Base-by-base conservation (phyloP, 768 basidiomycete species). In the Clitopilus passeckerianus region DNA sequence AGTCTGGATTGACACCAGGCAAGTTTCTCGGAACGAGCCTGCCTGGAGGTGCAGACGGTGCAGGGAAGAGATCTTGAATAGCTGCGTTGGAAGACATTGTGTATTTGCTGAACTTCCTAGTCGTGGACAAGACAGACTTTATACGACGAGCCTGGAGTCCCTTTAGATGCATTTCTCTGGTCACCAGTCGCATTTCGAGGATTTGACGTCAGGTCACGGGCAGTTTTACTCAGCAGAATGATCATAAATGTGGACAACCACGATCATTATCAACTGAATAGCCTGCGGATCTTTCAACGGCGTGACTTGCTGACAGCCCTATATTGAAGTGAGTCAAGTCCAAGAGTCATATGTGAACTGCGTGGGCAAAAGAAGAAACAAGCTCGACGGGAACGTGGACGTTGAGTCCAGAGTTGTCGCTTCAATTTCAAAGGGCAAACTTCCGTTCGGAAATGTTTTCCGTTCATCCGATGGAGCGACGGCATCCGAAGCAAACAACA, bases 1-100 rank as follows among this genome's bases (percentile, higher is more conserved):
- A 76, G 56, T 73, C 72, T 6, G 72, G 71, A 6, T 70, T 74
- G 18, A 74, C 70, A 1, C 76, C 77, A 34, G 73, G 71, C 64
- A 66, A 73, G 23, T 62, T 67, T 34, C 65, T 62, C 7, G 74
- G 74, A 6, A 71, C 57, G n/a, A 72, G 63, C 4, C 56, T 56
- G n/a, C 67, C 67, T 4, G 66, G 69, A 1, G 72, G 66, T 6
- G 66, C 57, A 5, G 72, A 70, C 12, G 75, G 75, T 15, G 59
- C 57, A 14, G 75, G 75, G 55, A 76, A 76, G 56, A 74, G 66
- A 34, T 67, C 63, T 23, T 55, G 37, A 16, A 52, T 41, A 34
- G 54, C 12, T 33, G 33, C 15, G 14, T 9, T 18, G 20, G 22
- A 20, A 18, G 54, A n/a, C 54, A 55, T 57, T 34, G 54, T 34